Percentiles rank a stretch among this genome's conserved stretches.
phyloP scores from a whole-genome alignment of 2,329 filamentous ascomycete genomes.

The Penicillium sp. region DNA sequence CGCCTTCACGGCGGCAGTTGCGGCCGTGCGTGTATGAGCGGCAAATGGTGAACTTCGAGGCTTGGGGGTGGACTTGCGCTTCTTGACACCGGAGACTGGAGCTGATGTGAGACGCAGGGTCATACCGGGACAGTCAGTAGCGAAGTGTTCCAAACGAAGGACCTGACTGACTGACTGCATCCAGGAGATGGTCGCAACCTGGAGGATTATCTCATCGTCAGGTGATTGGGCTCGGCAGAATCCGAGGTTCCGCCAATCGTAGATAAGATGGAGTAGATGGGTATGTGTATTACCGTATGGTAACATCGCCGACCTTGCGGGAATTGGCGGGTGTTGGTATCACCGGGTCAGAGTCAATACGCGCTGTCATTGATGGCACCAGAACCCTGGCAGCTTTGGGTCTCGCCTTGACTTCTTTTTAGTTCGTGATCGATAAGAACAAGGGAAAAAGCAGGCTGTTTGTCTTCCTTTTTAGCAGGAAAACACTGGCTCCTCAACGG shows the following conservation, averaged over 20 bases:
- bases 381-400: constrained; percentile 3
- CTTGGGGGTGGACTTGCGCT: constrained; percentile 41
- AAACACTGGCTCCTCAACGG: background rate
- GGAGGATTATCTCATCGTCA: constrained; percentile 27
- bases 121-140: constrained; percentile 42
- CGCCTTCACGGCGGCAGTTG: constrained; percentile 34
- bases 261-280: constrained; percentile 10
- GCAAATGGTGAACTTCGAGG: constrained; percentile 50
- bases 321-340: constrained; percentile 12
- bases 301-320: constrained; percentile 3
- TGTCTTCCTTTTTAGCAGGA: background rate
- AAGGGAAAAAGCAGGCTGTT: constrained; percentile 3
- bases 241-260: constrained; percentile 15
- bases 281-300: constrained; percentile 26
- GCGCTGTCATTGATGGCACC: constrained; percentile 5
- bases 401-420: constrained; percentile 5
- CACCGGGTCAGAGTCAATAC: constrained; percentile 6
- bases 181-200: constrained; percentile 2
- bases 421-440: background rate
- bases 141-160: background rate
- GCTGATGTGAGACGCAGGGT: constrained; percentile 56
- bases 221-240: constrained; percentile 17
- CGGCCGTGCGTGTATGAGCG: constrained; percentile 43
- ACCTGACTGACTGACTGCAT: background rate
- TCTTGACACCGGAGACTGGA: constrained; percentile 54